Evolutionary conservation across 331 rosid genomes (phyloP), one percentile per base, ranked within the genome.

Genomic region (Rosa hybrid): DNA sequence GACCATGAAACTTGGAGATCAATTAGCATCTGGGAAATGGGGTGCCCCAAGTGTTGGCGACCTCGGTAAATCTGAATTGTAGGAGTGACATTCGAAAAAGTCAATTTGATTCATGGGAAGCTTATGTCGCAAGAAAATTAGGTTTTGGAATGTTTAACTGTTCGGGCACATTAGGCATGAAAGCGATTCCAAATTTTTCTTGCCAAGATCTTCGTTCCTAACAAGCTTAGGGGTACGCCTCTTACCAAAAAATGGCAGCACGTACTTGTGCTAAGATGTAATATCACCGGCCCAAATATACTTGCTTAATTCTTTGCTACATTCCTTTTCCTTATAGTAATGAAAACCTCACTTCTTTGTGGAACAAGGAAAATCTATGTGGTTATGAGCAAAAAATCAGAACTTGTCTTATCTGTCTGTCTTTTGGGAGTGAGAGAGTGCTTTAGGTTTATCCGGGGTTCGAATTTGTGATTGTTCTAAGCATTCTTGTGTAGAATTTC

Each of bases 1-100:
- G 25, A 20, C 10, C 25, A 20, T n/a, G 4, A 9, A 59, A 59
- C 30, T 59, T 59, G n/a, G 64, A 57, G 64, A 60, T 25, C 0
- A 34, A 50, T 73, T 88, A 89, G 84, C 94, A 91, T 75, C 73
- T 72, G 34, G 93, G 93, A 74, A 84, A 87, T 34, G 91, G 94
- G 38, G 89, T 83, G 46, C 89, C 89, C 39, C 4, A 92, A 30
- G 81, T 46, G 68, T 27, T 48, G 57, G 89, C 86, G 50, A 92
- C 96, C 78, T 81, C 88, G 12, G 50, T 2, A 56, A 56, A 56
- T 56, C 63, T 3, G 21, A 53, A 51, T 6, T 4, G 1, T 1
- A 51, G 20, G 20, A 4, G 5, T 18, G 57, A 51, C 57, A 44
- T 9, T 44, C 54, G 13, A 12, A 49, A 13, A 12, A 3, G 54